Evolutionary conservation across 257 asterid species (phyloP).

Genomic region (Mentha longifolia): DNA sequence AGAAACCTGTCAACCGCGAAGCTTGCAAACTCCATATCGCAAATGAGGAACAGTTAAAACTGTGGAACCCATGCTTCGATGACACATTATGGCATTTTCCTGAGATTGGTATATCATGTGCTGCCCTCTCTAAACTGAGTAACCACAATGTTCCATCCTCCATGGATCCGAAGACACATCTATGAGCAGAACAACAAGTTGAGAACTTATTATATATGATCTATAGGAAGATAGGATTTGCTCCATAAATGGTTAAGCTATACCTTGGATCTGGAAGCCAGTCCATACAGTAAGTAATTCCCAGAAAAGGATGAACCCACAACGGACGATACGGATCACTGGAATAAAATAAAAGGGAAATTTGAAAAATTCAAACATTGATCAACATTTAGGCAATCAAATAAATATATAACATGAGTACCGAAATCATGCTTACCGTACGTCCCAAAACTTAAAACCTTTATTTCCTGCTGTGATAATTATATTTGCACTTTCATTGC

Average conservation of each 20-base stretch:
- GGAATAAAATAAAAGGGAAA: slow-evolving; percentile 37
- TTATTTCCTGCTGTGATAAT: slow-evolving; percentile 69
- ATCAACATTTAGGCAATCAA: slow-evolving; percentile 19
- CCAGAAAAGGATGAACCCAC: slow-evolving; percentile 68
- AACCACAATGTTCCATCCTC: slow-evolving; percentile 87
- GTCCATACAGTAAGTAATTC: slow-evolving; percentile 60
- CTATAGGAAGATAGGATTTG: slow-evolving; percentile 19
- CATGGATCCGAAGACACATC: slow-evolving; percentile 66
- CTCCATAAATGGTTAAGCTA: slow-evolving; percentile 26
- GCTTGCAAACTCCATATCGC: slow-evolving; percentile 82
- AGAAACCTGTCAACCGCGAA: slow-evolving; percentile 70
- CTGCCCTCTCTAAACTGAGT: slow-evolving; percentile 62
- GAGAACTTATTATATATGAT: slow-evolving; percentile 22
- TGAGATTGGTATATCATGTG: slow-evolving; percentile 62
- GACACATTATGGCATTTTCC: slow-evolving; percentile 55
- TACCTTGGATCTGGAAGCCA: slow-evolving; percentile 92
- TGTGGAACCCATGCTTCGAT: slow-evolving; percentile 60
- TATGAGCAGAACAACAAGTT: slow-evolving; percentile 39
- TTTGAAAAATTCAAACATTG: slow-evolving; percentile 27
- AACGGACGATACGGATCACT: slow-evolving; percentile 94
- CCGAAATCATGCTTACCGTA: slow-evolving; percentile 57
- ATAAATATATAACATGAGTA: neutral
- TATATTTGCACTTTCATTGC: slow-evolving; percentile 65
- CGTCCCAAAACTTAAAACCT: slow-evolving; percentile 91
- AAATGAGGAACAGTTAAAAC: slow-evolving; percentile 61